Conservation (phyloP, 305 asterid species). For the Solanum aculeatissimum region DNA sequence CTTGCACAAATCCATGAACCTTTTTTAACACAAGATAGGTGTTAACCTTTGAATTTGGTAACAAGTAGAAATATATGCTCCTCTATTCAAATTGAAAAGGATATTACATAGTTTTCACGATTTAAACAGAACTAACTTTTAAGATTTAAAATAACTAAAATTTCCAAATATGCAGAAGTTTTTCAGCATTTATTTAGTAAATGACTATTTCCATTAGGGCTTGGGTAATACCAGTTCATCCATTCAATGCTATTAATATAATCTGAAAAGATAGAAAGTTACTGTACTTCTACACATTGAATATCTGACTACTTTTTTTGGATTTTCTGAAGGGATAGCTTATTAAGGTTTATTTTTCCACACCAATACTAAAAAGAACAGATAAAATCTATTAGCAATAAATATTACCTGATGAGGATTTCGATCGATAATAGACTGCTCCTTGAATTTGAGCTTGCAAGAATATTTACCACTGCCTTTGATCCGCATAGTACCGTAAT, state of each 20-base stretch:
- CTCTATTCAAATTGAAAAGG: background rate
- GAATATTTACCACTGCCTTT: slow-evolving; percentile 87
- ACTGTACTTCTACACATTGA: background rate
- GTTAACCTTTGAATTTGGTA: background rate
- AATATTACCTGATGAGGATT: slow-evolving; percentile 86
- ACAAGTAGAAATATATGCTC: background rate
- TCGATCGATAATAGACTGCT: slow-evolving; percentile 96
- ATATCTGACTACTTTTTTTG: background rate
- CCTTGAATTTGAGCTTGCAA: slow-evolving; percentile 96
- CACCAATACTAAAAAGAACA: background rate
- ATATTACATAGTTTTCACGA: background rate
- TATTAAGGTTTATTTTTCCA: background rate
- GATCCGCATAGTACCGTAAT: slow-evolving; percentile 96
- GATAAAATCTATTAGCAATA: background rate
- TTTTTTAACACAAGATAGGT: slow-evolving; percentile 7
- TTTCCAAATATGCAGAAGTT: background rate
- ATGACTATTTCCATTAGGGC: background rate
- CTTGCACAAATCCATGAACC: slow-evolving; percentile 98
- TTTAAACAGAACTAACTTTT: background rate
- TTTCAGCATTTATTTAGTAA: background rate
- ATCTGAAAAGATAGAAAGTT: background rate
- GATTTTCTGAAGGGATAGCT: background rate
- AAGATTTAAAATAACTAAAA: background rate
- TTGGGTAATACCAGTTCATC: background rate
- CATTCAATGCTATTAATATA: background rate